Evolutionary conservation across 345 rosid species (phyloP).

Genomic region (Gossypium turneri): DNA sequence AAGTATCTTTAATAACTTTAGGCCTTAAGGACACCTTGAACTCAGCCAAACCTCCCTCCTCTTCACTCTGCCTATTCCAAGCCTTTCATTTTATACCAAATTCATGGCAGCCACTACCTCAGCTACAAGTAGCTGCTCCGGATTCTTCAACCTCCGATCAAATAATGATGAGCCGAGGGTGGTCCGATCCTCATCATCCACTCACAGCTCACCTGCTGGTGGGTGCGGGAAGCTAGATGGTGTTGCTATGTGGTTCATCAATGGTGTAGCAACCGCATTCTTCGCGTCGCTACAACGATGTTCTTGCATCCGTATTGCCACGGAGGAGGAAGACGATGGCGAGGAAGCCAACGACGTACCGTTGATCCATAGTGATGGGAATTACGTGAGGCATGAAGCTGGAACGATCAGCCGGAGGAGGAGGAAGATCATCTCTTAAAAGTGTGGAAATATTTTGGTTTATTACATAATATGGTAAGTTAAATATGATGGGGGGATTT

Average conservation of each 20-base stretch:
- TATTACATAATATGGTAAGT: slow-evolving; percentile 16
- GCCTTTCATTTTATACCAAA: slow-evolving; percentile 7
- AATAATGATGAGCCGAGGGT: slow-evolving; percentile 24
- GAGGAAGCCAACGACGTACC: slow-evolving; percentile 53
- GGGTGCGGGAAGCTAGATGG: slow-evolving; percentile 56
- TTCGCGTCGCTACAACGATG: slow-evolving; percentile 58
- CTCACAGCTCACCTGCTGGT: slow-evolving; percentile 25
- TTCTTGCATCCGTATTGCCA: slow-evolving; percentile 59
- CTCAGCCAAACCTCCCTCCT: background rate
- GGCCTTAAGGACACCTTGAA: background rate
- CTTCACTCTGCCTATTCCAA: background rate
- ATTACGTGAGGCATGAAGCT: slow-evolving; percentile 18
- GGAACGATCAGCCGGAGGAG: slow-evolving; percentile 31
- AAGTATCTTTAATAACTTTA: background rate
- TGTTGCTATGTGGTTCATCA: slow-evolving; percentile 61
- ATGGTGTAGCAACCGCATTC: slow-evolving; percentile 52
- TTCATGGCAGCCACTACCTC: slow-evolving; percentile 44
- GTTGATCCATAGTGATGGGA: slow-evolving; percentile 44
- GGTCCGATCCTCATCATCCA: slow-evolving; percentile 23
- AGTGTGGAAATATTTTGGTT: background rate
- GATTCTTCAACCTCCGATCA: slow-evolving; percentile 37
- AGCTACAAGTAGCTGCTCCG: slow-evolving; percentile 17
- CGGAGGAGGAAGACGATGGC: slow-evolving; percentile 36
- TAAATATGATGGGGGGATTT: background rate
- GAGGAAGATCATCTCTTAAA: slow-evolving; percentile 22